phyloP scores from a whole-genome alignment of 352 stramenopile genomes.

The Albugo candida region DNA sequence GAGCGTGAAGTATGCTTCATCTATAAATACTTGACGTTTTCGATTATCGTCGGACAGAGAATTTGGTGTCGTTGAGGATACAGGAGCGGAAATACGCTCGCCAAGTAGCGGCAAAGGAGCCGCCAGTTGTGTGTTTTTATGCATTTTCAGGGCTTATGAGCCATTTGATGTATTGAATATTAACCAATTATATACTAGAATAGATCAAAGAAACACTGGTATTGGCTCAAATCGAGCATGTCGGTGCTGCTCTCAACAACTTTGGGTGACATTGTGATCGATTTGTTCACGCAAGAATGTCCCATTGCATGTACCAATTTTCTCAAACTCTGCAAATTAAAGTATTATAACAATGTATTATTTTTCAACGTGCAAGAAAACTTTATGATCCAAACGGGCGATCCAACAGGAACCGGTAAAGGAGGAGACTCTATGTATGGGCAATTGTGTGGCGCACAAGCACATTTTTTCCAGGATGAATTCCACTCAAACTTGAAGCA shows the following conservation, averaged over 20 bases:
- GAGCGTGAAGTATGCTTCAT: background rate
- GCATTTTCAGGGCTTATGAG: background rate
- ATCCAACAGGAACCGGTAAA: constrained; percentile 84
- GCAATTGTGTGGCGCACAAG: constrained; percentile 74
- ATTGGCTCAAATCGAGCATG: constrained; percentile 24
- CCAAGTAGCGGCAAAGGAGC: background rate
- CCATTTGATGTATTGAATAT: background rate
- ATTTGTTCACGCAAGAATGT: constrained; percentile 75
- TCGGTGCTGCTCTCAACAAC: constrained; percentile 88
- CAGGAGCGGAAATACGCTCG: background rate
- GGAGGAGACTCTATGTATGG: constrained; percentile 91
- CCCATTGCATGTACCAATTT: constrained; percentile 83
- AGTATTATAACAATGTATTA: constrained; percentile 87
- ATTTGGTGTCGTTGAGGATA: background rate
- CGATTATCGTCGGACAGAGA: background rate
- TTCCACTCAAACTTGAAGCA: constrained; percentile 27
- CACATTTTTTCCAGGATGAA: constrained; percentile 65
- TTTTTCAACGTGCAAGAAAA: constrained; percentile 95
- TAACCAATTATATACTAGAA: background rate
- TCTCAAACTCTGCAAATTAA: constrained; percentile 89
- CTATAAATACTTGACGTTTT: background rate
- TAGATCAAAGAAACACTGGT: background rate
- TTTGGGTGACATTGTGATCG: constrained; percentile 79
- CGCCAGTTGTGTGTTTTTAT: background rate
- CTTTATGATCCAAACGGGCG: constrained; percentile 84